Percentiles rank a stretch among this genome's conserved stretches.
These are phyloP conservation scores for Candida glucosophila DNA, from an alignment of 1,139 yeast species.

Conservation along the genomic window DNA sequence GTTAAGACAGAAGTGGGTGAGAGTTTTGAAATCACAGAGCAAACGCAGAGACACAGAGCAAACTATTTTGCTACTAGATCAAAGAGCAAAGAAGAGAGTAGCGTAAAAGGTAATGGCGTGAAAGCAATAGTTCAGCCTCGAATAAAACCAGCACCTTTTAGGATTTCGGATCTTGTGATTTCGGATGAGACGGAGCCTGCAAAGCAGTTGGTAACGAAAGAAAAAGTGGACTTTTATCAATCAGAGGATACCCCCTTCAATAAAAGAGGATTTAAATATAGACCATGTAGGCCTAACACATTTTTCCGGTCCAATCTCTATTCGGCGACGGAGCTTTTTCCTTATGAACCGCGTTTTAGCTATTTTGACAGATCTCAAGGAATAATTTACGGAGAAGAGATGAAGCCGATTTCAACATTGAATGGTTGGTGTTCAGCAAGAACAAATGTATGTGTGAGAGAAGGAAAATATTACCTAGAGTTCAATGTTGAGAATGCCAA, in stretches of 20 bases:
- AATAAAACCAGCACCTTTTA: slow-evolving; percentile 37
- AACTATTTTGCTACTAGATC: slow-evolving; percentile 20
- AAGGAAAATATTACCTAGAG: slow-evolving; percentile 80
- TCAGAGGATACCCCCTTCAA: slow-evolving; percentile 77
- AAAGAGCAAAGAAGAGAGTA: slow-evolving; percentile 11
- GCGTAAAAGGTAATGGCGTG: slow-evolving; percentile 17
- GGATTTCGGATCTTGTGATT: slow-evolving; percentile 20
- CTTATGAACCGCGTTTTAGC: slow-evolving; percentile 53
- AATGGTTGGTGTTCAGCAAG: slow-evolving; percentile 81
- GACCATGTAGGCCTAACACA: slow-evolving; percentile 71
- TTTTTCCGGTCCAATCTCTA: slow-evolving; percentile 52
- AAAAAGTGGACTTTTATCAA: slow-evolving; percentile 25
- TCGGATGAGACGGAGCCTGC: slow-evolving; percentile 6
- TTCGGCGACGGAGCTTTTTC: slow-evolving; percentile 68
- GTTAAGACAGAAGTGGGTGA: slow-evolving; percentile 10
- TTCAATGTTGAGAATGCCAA: slow-evolving; percentile 45
- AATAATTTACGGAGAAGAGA: slow-evolving; percentile 36
- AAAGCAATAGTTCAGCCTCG: slow-evolving; percentile 35
- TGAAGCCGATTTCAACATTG: slow-evolving; percentile 40
- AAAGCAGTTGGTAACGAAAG: slow-evolving; percentile 2
- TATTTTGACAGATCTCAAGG: slow-evolving; percentile 68
- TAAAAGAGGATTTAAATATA: slow-evolving; percentile 73
- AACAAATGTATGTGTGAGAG: slow-evolving; percentile 66
- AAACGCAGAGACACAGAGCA: no score
- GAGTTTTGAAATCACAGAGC: no score